Evolutionary conservation across 2,329 filamentous ascomycete species (phyloP), one percentile per base, ranked within the genome.

Genomic region (Coniosporium tulheliwenetii): DNA sequence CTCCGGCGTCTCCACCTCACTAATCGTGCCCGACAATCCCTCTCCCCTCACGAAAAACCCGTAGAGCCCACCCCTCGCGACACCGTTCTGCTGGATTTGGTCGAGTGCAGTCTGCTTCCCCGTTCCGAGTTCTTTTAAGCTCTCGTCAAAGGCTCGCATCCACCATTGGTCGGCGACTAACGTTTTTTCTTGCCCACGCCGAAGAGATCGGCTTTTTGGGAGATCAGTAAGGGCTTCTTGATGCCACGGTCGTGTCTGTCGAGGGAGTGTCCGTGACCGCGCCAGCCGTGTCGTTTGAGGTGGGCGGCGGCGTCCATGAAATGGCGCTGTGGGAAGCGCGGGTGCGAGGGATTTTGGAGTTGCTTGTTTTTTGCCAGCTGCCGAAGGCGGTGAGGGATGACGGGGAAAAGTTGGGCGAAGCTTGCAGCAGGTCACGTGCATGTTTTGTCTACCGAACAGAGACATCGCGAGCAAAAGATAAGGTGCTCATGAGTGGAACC

Each of bases 71-170:
- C 70, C 67, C 14, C 57, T 55, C 41, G 61, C 60, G 42, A 52
- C 64, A 56, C 50, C 64, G 60, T 69, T 55, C 58, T 71, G 55
- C 47, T 62, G 53, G 41, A 68, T 56, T 41, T 64, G 48, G 48
- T 58, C 55, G 55, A 66, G 52, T 39, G 73, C 70, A 41, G 75
- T 78, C 60, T 77, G 77, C 71, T 66, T 80, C 63, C 49, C 81
- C 3, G 64, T 61, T 1, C 69, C 70, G 40, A 94, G 70, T 3
- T 80, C 82, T 59, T 91, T 82, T 48, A 95, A 66, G 42, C 87
- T 86, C 57, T 86, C 79, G 61, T 96, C 89, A 50, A 94, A 95
- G 9, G 91, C 91, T 43, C 85, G 81, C 61, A 94, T 71, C 91
- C 91, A 98, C 91, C 91, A 98, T 58, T 94, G 86, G 56, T 95